Evolutionary conservation across 1,284 basidiomycete species (phyloP), one percentile per base, ranked within the genome.

Genomic region (Binderoboletus segoi): DNA sequence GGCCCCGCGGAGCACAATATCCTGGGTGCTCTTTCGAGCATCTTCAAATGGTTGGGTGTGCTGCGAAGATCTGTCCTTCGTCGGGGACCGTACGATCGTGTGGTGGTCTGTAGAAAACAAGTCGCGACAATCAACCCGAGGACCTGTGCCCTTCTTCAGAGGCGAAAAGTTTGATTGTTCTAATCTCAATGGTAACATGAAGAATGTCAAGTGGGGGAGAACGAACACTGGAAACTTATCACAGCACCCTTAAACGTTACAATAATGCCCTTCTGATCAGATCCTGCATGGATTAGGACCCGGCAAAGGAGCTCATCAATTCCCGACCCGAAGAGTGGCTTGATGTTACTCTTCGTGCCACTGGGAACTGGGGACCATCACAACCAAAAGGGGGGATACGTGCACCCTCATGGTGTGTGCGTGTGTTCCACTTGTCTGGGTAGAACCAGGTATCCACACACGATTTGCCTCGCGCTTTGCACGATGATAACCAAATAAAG

Each of bases 121-220:
- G 35, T 8, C 26, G 30, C 65, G 68, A 24, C 60, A 70, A 57
- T 67, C 67, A 35, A 60, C 42, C 41, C 68, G 58, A 13, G 57
- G 60, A 40, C 43, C 11, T 37, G 52, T 8, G 20, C 37, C 49
- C 52, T 58, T 69, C 54, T 54, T 70, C 37, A 70, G 24, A 41
- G 60, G 67, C 15, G 58, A 63, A 32, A 57, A 12, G 24, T 69
- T 59, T 24, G 32, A 40, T 24, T 50, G 65, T 47, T 59, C 56
- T 13, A 8, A 38, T 21, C 21, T 60, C 54, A 47, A 44, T 38
- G 56, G 58, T 2, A 57, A 16, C 66, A 70, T 67, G 37, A 44
- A 52, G 48, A 45, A 30, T 10, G 6, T 30, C 28, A 12, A 30
- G 38, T 42, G 42, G 44, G 38, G 44, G 48, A 58, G 43, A 37